phyloP scores from a whole-genome alignment of 2,329 filamentous ascomycete species.

The Drechslerella dactyloides region DNA sequence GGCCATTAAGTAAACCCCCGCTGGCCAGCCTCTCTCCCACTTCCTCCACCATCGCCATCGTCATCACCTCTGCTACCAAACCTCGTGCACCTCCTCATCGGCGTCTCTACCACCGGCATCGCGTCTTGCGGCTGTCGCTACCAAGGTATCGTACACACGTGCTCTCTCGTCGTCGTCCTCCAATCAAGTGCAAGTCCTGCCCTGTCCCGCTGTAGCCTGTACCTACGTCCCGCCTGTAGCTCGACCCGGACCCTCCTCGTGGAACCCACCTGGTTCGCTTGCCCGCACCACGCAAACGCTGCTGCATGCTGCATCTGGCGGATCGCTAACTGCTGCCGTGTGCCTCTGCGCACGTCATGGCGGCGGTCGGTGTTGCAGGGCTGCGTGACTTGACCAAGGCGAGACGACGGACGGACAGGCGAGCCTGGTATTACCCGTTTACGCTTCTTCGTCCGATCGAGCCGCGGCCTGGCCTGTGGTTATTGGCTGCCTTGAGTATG shows the following conservation, averaged over 20 bases:
- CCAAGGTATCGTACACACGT: slow-evolving; percentile 29
- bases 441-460: not conserved
- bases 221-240: slow-evolving; percentile 1
- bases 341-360: slow-evolving; percentile 6
- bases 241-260: not conserved
- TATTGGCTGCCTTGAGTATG: not conserved
- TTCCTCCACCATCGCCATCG: slow-evolving; percentile 7
- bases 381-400: no score
- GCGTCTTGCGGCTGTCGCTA: slow-evolving; percentile 13
- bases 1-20: slow-evolving; percentile 7
- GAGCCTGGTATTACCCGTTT: slow-evolving; percentile 4
- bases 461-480: not conserved
- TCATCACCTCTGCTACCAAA: no score
- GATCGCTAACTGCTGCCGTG: slow-evolving; percentile 43
- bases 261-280: slow-evolving; percentile 14
- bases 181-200: slow-evolving; percentile 21
- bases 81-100: no score
- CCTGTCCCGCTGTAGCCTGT: not conserved
- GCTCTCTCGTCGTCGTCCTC: not conserved
- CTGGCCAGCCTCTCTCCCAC: slow-evolving; percentile 5
- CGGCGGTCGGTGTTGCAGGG: slow-evolving; percentile 43
- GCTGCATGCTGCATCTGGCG: slow-evolving; percentile 12
- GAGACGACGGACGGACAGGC: no score
- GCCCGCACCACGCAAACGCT: not conserved
- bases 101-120: not conserved